Percentiles rank a stretch among this genome's conserved stretches.
These are phyloP conservation scores for Alternaria solani DNA, from an alignment of 2,329 filamentous ascomycete genomes.

Conservation along the genomic window DNA sequence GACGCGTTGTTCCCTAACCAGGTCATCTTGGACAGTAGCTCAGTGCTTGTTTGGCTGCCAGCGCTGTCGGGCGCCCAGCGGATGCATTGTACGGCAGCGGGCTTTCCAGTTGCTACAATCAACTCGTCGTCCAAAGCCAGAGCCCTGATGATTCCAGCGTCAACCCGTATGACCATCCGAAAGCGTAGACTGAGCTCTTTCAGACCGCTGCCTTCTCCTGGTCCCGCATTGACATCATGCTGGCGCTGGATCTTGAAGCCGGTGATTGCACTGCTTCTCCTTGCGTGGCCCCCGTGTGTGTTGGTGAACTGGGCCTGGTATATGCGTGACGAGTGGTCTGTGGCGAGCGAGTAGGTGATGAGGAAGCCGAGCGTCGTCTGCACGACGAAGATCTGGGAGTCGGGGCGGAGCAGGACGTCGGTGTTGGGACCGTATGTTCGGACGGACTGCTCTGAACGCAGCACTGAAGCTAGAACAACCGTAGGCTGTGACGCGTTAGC, in stretches of 20 bases:
- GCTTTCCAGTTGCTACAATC: conserved; percentile 88
- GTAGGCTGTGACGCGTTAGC: conserved; percentile 70
- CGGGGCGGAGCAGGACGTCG: conserved; percentile 84
- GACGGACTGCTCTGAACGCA: conserved; percentile 82
- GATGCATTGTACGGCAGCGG: conserved; percentile 95
- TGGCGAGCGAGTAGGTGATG: conserved; percentile 92
- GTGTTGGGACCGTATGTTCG: conserved; percentile 85
- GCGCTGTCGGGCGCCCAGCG: conserved; percentile 86
- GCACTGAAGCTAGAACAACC: conserved; percentile 83
- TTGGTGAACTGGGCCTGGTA: conserved; percentile 84
- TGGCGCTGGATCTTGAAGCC: conserved; percentile 50
- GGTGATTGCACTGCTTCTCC: conserved; percentile 58
- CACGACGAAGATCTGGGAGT: conserved; percentile 90
- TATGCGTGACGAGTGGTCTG: conserved; percentile 80
- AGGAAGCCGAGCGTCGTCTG: conserved; percentile 86
- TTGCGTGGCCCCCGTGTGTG: conserved; percentile 50
- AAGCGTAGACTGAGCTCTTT: conserved; percentile 90
- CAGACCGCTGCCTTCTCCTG: conserved; percentile 83
- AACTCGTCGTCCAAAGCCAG: conserved; percentile 92
- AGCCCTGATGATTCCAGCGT: conserved; percentile 89
- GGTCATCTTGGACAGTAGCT: conserved; percentile 84
- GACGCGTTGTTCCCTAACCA: conserved; percentile 82
- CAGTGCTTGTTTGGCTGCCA: conserved; percentile 87
- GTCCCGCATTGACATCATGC: conserved; percentile 61
- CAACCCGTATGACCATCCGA: conserved; percentile 96